phyloP scores from a whole-genome alignment of 352 stramenopile genomes.

The Phytophthora cajani region DNA sequence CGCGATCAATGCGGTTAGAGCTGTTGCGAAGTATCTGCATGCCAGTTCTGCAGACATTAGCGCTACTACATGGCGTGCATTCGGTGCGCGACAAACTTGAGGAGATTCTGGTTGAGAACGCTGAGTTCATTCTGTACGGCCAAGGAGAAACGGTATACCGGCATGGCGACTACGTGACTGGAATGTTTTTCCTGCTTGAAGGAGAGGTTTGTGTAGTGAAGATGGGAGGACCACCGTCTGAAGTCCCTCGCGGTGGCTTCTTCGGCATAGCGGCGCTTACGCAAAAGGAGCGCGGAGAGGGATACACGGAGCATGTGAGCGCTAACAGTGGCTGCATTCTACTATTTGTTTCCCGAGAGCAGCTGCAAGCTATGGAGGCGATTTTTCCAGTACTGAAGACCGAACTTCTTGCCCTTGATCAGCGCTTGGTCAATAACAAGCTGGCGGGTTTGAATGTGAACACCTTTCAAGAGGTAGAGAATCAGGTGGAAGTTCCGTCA shows the following conservation, averaged over 20 bases:
- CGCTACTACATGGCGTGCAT: constrained; percentile 36
- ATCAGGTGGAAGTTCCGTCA: neutral
- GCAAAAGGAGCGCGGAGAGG: constrained; percentile 42
- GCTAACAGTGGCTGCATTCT: neutral
- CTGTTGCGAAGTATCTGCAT: constrained; percentile 46
- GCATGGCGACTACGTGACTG: constrained; percentile 56
- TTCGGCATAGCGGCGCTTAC: constrained; percentile 48
- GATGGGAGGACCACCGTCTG: constrained; percentile 21
- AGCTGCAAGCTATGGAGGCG: neutral
- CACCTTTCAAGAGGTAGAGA: neutral
- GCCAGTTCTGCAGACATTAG: constrained; percentile 49
- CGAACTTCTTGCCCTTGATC: neutral
- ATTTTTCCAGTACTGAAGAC: neutral
- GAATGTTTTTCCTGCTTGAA: constrained; percentile 50
- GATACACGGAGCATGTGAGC: constrained; percentile 50
- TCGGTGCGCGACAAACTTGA: constrained; percentile 37
- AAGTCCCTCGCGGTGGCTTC: constrained; percentile 40
- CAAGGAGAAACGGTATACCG: constrained; percentile 60
- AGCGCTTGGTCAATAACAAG: neutral
- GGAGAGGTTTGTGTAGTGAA: constrained; percentile 48
- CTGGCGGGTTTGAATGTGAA: neutral
- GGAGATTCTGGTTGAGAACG: constrained; percentile 46
- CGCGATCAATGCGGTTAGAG: constrained; percentile 44
- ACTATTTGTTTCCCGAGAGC: neutral
- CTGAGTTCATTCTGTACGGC: constrained; percentile 52